These are phyloP conservation scores for Podospora pseudopauciseta DNA, from an alignment of 495 filamentous ascomycete genomes.

Conservation along the genomic window DNA sequence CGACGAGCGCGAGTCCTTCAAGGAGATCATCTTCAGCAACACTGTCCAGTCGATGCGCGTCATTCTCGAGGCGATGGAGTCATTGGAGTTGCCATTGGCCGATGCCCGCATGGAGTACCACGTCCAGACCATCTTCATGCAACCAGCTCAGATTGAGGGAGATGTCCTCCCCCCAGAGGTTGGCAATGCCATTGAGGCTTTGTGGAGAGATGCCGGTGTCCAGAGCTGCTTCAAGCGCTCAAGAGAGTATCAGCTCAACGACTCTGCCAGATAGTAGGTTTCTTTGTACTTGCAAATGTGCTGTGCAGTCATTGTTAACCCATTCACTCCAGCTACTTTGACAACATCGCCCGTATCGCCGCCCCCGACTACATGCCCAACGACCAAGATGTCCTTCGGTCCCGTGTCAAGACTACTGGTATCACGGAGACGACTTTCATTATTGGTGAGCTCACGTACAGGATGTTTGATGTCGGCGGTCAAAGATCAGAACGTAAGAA, in stretches of 20 bases:
- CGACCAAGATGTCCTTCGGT: slow-evolving; percentile 95
- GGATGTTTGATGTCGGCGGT: slow-evolving; percentile 99
- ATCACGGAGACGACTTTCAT: slow-evolving; percentile 99
- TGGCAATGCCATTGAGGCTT: slow-evolving; percentile 82
- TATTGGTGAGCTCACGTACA: slow-evolving; percentile 94
- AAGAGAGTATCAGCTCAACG: slow-evolving; percentile 95
- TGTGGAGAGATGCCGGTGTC: slow-evolving; percentile 94
- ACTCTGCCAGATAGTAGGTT: slow-evolving; percentile 96
- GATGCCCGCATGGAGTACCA: slow-evolving; percentile 87
- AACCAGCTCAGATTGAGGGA: slow-evolving; percentile 90
- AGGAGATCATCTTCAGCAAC: slow-evolving; percentile 98
- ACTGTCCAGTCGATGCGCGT: slow-evolving; percentile 95
- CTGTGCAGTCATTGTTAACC: slow-evolving; percentile 31
- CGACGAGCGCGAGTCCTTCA: slow-evolving; percentile 78
- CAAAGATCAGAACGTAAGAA: slow-evolving; percentile 99
- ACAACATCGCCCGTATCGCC: slow-evolving; percentile 88
- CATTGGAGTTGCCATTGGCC: slow-evolving; percentile 81
- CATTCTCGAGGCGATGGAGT: slow-evolving; percentile 95
- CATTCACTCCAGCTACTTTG: slow-evolving; percentile 73
- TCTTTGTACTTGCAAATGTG: background rate
- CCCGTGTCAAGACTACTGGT: slow-evolving; percentile 98
- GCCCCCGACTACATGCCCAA: slow-evolving; percentile 92
- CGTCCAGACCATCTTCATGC: slow-evolving; percentile 94
- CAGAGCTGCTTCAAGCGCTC: slow-evolving; percentile 94
- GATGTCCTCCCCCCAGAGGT: slow-evolving; percentile 93